phyloP scores from a whole-genome alignment of 148 eudicot species.

The Dysphania ambrosioides region DNA sequence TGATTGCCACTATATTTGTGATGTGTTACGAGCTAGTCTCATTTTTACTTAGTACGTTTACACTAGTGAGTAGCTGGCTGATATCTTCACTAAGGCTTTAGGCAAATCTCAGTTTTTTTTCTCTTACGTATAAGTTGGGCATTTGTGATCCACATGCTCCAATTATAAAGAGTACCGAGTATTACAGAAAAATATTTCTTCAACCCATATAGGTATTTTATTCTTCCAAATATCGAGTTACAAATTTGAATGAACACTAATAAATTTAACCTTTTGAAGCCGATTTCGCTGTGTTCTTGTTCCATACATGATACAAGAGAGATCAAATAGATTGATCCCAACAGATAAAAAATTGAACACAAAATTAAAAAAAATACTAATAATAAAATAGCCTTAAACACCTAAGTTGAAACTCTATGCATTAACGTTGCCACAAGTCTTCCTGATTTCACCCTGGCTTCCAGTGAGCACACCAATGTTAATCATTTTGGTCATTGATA shows the following conservation, averaged over 20 bases:
- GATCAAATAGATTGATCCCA: too few relatives aligned
- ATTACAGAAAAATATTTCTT: too few relatives aligned
- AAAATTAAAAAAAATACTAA: neutral
- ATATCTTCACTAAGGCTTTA: too few relatives aligned
- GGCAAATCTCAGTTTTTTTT: too few relatives aligned
- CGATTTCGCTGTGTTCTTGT: neutral
- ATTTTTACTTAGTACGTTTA: too few relatives aligned
- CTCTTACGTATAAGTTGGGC: too few relatives aligned
- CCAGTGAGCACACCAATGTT: constrained; percentile 25
- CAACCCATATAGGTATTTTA: neutral
- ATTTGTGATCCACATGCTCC: too few relatives aligned
- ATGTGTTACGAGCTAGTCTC: too few relatives aligned
- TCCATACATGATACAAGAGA: neutral
- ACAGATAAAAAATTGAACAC: neutral
- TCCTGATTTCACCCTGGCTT: constrained; percentile 33
- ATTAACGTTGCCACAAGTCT: constrained; percentile 31
- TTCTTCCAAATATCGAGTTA: neutral
- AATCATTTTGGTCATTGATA: constrained; percentile 32
- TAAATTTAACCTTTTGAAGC: neutral
- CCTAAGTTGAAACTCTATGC: neutral
- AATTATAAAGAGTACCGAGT: too few relatives aligned
- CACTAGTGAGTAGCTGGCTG: too few relatives aligned
- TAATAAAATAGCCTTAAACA: neutral
- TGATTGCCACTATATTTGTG: too few relatives aligned
- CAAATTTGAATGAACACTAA: neutral